These are phyloP conservation scores for Xylaria sp. DNA, from an alignment of 2,329 filamentous ascomycete genomes.

Conservation along the genomic window DNA sequence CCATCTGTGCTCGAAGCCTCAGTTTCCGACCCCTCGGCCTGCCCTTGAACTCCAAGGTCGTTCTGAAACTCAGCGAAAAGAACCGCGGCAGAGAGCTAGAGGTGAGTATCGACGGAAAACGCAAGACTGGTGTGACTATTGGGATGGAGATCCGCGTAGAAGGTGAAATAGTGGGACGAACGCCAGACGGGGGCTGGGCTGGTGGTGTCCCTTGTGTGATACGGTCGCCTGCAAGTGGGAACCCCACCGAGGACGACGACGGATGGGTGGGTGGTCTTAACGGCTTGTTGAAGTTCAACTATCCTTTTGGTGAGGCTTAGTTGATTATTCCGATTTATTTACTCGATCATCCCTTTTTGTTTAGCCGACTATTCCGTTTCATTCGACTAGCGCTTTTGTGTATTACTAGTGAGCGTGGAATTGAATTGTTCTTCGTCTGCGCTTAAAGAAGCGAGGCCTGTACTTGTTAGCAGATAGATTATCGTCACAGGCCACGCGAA, in stretches of 20 bases:
- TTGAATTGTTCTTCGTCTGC: too few relatives aligned
- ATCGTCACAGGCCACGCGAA: background rate
- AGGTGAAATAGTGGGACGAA: slow-evolving; percentile 78
- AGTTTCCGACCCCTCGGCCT: slow-evolving; percentile 93
- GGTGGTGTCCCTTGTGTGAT: slow-evolving; percentile 93
- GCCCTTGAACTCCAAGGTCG: slow-evolving; percentile 85
- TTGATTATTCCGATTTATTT: background rate
- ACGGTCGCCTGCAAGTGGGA: slow-evolving; percentile 61
- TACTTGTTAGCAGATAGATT: background rate
- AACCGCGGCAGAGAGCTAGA: slow-evolving; percentile 81
- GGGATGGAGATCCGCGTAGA: slow-evolving; percentile 89
- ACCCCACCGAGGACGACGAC: slow-evolving; percentile 74
- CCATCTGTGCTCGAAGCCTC: slow-evolving; percentile 91
- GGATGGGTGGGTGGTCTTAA: slow-evolving; percentile 97
- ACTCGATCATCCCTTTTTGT: background rate
- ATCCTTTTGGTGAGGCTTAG: slow-evolving; percentile 77
- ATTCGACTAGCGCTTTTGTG: background rate
- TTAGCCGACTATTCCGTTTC: background rate
- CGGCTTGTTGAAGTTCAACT: slow-evolving; percentile 94
- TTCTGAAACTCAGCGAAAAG: slow-evolving; percentile 81
- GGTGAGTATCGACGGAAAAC: slow-evolving; percentile 81
- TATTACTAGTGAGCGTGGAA: too few relatives aligned
- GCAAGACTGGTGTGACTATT: slow-evolving; percentile 73
- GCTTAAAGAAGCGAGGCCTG: background rate
- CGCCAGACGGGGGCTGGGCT: slow-evolving; percentile 44